Base-by-base conservation (phyloP, 345 rosid genomes). In the Citrus sinensis region DNA sequence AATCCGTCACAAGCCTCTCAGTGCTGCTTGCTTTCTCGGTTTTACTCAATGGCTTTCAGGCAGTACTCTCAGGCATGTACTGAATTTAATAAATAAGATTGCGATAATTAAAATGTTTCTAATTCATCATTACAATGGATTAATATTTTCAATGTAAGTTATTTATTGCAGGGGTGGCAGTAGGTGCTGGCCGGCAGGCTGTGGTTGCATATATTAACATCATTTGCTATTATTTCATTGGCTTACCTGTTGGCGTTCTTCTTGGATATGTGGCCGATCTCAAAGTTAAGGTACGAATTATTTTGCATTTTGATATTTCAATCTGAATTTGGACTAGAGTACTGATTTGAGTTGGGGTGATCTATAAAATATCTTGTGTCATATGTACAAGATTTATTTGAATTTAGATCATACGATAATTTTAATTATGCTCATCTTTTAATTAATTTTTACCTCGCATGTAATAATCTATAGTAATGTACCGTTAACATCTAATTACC, bases 111-210 rank as follows among this genome's bases (percentile, higher is more conserved):
- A 51, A 54, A 5, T 16, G 7, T 54, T 2, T 17, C 7, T 54
- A 16, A 54, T 17, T 19, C 5, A 51, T 51, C 1, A 54, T 17
- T 17, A 4, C n/a, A 54, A 19, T 17, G 20, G 58, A 54, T 54
- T 54, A 54, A 54, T 54, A 1, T 54, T 54, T 54, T 17, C 20
- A 54, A 54, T 19, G 58, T 17, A 5, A 54, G 7, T 66, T 64
- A 14, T 11, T 22, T 0, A 58, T 77, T 80, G 73, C 83, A 93
- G 95, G 98, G 16, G 95, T 86, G 30, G 98, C 94, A 19, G 86
- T 93, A 24, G 95, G 96, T 49, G 93, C 98, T 59, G 98, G 98
- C 6, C 70, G 92, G 85, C 94, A 93, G 58, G 58, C 82, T 49
- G 70, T 80, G 69, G 94, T 89, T 63, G 98, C 94, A 42, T 79